Conservation (phyloP, 768 basidiomycete species). For the Tricholoma terreum region DNA sequence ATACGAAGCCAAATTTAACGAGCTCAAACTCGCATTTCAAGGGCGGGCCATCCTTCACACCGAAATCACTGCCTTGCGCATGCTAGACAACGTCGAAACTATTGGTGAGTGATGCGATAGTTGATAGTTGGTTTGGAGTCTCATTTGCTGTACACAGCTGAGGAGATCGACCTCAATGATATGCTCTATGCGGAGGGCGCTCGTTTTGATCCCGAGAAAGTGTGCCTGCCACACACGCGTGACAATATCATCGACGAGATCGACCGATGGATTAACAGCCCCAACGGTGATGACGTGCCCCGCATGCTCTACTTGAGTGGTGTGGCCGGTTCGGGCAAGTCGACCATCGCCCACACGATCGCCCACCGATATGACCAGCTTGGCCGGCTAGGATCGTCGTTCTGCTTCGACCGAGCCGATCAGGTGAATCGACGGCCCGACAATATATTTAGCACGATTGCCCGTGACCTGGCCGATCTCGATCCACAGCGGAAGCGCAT, state of each 20-base stretch:
- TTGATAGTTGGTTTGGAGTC: no score
- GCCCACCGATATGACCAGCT: slow-evolving; percentile 16
- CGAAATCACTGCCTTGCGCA: slow-evolving; percentile 13
- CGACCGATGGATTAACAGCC: slow-evolving; percentile 17
- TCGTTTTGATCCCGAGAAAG: slow-evolving; percentile 1
- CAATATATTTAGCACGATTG: slow-evolving; percentile 30
- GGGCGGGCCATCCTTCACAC: slow-evolving; percentile 8
- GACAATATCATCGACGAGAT: slow-evolving; percentile 21
- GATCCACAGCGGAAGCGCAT: slow-evolving; percentile 3
- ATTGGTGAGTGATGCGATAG: slow-evolving; percentile 1
- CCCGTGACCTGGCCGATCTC: slow-evolving; percentile 23
- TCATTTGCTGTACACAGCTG: background rate
- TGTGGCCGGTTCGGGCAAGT: slow-evolving; percentile 36
- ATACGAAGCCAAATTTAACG: slow-evolving; percentile 14
- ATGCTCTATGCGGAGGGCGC: background rate
- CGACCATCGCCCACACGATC: slow-evolving; percentile 34
- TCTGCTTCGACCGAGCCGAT: slow-evolving; percentile 26
- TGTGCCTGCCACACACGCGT: slow-evolving; percentile 17
- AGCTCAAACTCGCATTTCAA: slow-evolving; percentile 13
- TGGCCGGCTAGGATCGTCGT: slow-evolving; percentile 29
- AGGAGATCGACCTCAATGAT: background rate
- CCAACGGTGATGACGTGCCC: slow-evolving; percentile 1
- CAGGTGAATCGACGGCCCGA: slow-evolving; percentile 16
- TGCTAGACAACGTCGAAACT: slow-evolving; percentile 6
- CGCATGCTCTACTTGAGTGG: slow-evolving; percentile 29